These are phyloP conservation scores for Saccharomyces kudriavzevii DNA, from an alignment of 805 yeast genomes.

Conservation along the genomic window DNA sequence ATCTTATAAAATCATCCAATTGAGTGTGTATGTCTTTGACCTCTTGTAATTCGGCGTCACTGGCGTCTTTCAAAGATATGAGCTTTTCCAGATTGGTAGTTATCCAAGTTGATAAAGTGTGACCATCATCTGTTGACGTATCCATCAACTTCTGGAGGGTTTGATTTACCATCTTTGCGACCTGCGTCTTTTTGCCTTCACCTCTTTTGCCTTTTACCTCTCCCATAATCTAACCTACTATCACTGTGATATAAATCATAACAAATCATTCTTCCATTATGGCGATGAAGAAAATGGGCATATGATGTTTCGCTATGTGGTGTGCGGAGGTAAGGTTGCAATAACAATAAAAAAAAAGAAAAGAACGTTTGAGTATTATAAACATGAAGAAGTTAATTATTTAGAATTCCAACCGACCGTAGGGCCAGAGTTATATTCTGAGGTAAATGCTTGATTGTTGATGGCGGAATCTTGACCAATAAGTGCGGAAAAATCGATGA, in stretches of 20 bases:
- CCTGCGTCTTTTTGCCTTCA: not conserved
- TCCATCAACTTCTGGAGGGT: not conserved
- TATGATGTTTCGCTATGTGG: not conserved
- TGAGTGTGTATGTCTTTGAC: constrained; percentile 5
- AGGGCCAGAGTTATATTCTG: not conserved
- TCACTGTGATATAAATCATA: not conserved
- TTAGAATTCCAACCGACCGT: not conserved
- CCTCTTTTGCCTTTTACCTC: too few species aligned
- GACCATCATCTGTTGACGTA: constrained; percentile 13
- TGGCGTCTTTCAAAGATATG: not conserved
- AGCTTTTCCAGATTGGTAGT: constrained; percentile 11
- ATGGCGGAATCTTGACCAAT: not conserved
- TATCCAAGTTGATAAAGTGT: constrained; percentile 20
- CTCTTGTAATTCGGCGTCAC: not conserved
- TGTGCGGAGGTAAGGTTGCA: not conserved
- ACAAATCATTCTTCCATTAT: not conserved
- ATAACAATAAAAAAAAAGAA: not conserved
- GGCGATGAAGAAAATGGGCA: not conserved
- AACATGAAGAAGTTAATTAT: not conserved
- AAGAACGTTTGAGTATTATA: not conserved
- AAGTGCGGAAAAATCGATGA: not conserved
- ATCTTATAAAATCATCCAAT: constrained; percentile 8
- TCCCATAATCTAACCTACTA: not conserved
- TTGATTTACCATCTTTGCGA: not conserved
- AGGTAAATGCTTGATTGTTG: not conserved